These are phyloP conservation scores for Penicillium sclerotiorum DNA, from an alignment of 2,329 filamentous ascomycete species.

Conservation along the genomic window DNA sequence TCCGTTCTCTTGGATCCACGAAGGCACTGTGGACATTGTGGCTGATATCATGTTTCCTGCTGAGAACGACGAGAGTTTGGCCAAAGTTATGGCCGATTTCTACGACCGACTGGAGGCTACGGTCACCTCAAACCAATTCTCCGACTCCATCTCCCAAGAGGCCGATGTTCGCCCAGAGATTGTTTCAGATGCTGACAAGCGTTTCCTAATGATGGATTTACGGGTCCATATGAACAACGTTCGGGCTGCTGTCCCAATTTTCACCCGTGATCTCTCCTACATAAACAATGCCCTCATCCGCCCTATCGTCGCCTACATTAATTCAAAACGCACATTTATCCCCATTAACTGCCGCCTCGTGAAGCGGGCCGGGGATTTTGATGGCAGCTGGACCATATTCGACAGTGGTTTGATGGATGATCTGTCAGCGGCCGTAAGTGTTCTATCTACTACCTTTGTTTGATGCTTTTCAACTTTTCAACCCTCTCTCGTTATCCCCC, in stretches of 20 bases:
- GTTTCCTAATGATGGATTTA: constrained; percentile 90
- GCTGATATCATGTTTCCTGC: constrained; percentile 93
- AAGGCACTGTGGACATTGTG: constrained; percentile 95
- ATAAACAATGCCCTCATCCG: constrained; percentile 94
- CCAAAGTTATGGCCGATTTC: constrained; percentile 94
- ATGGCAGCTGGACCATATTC: constrained; percentile 92
- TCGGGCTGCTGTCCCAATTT: constrained; percentile 87
- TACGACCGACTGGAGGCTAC: constrained; percentile 95
- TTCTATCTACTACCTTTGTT: constrained; percentile 3
- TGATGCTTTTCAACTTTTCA: not conserved
- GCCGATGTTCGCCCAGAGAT: constrained; percentile 27
- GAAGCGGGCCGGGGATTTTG: constrained; percentile 85
- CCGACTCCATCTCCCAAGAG: constrained; percentile 19
- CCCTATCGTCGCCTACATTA: constrained; percentile 97
- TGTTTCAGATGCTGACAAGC: constrained; percentile 55
- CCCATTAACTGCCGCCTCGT: constrained; percentile 93
- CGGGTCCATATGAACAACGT: constrained; percentile 95
- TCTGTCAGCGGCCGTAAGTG: constrained; percentile 72
- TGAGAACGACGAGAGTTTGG: constrained; percentile 83
- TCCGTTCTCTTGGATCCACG: constrained; percentile 96
- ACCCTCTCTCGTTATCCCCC: no score
- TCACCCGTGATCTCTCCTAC: constrained; percentile 89
- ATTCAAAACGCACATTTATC: constrained; percentile 91
- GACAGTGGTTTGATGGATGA: constrained; percentile 95
- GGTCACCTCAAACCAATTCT: constrained; percentile 74